Conservation (phyloP, 495 filamentous ascomycete species). For the Trichocladium antarcticum region DNA sequence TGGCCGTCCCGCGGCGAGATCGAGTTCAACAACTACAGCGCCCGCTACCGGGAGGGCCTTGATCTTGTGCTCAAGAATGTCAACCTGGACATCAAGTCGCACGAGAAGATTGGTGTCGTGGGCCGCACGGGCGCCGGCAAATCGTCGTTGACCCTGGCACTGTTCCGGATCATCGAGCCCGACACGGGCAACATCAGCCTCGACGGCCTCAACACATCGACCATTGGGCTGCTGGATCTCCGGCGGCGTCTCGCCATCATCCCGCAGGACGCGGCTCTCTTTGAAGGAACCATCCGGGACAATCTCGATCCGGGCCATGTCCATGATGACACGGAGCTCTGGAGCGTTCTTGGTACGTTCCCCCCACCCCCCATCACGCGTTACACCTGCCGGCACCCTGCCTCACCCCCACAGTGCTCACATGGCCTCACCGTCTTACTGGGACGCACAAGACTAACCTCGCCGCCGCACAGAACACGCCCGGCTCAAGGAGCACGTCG, state of each 20-base stretch:
- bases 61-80: constrained; percentile 90
- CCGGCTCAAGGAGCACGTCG: constrained; percentile 80
- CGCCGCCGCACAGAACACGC: constrained; percentile 61
- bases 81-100: constrained; percentile 80
- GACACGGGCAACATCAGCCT: constrained; percentile 71
- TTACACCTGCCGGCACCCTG: constrained; percentile 4
- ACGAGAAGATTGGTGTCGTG: constrained; percentile 96
- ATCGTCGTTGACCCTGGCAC: constrained; percentile 81
- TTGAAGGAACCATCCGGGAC: constrained; percentile 90
- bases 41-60: constrained; percentile 77
- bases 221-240: constrained; percentile 81
- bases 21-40: constrained; percentile 85
- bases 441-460: constrained; percentile 17
- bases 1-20: constrained; percentile 91
- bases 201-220: constrained; percentile 78
- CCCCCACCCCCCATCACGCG: no score
- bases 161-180: constrained; percentile 94
- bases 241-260: constrained; percentile 91
- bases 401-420: constrained; percentile 9
- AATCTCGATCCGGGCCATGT: constrained; percentile 93
- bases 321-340: constrained; percentile 94
- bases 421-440: constrained; percentile 12
- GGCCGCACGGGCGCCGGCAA: constrained; percentile 95
- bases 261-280: constrained; percentile 93
- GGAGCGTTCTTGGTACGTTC: constrained; percentile 82